Conservation (phyloP, 1,284 basidiomycete species). For the Cryptococcus sp. region DNA sequence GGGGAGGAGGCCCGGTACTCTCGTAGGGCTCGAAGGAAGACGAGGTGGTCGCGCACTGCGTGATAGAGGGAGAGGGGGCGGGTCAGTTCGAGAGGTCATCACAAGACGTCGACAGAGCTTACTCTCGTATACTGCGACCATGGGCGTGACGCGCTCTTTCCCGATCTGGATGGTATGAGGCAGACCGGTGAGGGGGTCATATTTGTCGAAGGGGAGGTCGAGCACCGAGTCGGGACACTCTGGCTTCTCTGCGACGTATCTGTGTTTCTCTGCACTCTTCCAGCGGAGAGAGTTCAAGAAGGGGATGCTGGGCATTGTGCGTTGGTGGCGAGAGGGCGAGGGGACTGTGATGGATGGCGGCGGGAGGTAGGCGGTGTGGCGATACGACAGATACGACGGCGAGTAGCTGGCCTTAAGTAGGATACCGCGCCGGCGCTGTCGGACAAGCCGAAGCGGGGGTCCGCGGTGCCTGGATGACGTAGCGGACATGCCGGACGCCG, state of each 20-base stretch:
- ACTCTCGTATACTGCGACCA: slow-evolving; percentile 8
- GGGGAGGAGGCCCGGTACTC: slow-evolving; percentile 1
- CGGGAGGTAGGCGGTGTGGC: too few relatives aligned
- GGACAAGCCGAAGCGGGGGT: too few relatives aligned
- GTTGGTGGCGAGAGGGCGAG: too few relatives aligned
- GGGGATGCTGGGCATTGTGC: too few relatives aligned
- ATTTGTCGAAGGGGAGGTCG: slow-evolving; percentile 21
- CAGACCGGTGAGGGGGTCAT: slow-evolving; percentile 20
- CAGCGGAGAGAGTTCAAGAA: slow-evolving; percentile 2
- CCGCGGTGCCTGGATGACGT: too few relatives aligned
- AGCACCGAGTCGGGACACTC: slow-evolving; percentile 12
- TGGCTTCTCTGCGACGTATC: too few relatives aligned
- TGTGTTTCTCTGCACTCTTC: neutral
- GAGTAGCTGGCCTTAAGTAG: too few relatives aligned
- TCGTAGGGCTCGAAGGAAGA: slow-evolving; percentile 20
- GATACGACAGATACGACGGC: too few relatives aligned
- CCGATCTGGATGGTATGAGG: slow-evolving; percentile 20
- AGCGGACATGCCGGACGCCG: too few relatives aligned
- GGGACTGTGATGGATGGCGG: too few relatives aligned
- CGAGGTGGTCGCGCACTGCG: slow-evolving; percentile 26
- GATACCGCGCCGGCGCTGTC: too few relatives aligned
- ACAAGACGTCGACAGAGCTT: neutral
- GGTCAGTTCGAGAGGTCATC: neutral
- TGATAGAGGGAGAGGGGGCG: too few relatives aligned
- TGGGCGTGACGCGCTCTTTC: neutral